Evolutionary conservation across 352 stramenopile species (phyloP).

Genomic region (Aphanomyces invadans): DNA sequence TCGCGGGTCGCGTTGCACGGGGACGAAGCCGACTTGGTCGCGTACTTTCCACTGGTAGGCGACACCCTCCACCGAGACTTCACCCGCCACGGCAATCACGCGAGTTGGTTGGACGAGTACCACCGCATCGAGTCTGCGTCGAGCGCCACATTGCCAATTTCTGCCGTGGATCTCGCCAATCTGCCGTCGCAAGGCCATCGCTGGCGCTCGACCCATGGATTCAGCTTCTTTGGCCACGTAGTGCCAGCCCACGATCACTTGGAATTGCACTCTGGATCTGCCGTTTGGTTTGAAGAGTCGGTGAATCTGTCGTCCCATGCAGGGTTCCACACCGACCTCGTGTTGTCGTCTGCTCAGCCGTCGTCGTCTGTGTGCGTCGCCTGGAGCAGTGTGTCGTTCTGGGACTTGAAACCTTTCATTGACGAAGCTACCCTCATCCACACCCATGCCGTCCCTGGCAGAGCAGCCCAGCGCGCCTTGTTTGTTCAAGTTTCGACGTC

Average conservation of each 20-base stretch:
- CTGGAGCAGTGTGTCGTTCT: slow-evolving; percentile 59
- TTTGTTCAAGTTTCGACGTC: slow-evolving; percentile 2
- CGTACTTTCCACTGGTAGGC: slow-evolving; percentile 70
- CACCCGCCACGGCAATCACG: slow-evolving; percentile 66
- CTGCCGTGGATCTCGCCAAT: background rate
- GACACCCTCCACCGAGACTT: slow-evolving; percentile 53
- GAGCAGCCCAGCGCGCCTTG: background rate
- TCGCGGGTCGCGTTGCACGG: slow-evolving; percentile 30
- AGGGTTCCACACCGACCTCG: slow-evolving; percentile 42
- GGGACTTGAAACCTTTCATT: slow-evolving; percentile 51
- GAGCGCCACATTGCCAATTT: background rate
- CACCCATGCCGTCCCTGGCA: slow-evolving; percentile 1
- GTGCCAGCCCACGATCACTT: slow-evolving; percentile 38
- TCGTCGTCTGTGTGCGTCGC: slow-evolving; percentile 40
- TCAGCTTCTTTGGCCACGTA: slow-evolving; percentile 14
- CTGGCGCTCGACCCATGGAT: slow-evolving; percentile 24
- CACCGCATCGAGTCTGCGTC: background rate
- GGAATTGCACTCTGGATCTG: slow-evolving; percentile 32
- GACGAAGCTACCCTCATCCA: slow-evolving; percentile 27
- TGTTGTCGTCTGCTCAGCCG: slow-evolving; percentile 25
- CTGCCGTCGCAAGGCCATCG: slow-evolving; percentile 20
- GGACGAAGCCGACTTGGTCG: slow-evolving; percentile 42
- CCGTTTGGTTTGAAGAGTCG: slow-evolving; percentile 42
- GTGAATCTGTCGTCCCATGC: slow-evolving; percentile 33
- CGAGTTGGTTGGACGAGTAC: slow-evolving; percentile 46